Evolutionary conservation across 2,329 filamentous ascomycete species (phyloP), one percentile per base, ranked within the genome.

Genomic region (Bipolaris sorokiniana): DNA sequence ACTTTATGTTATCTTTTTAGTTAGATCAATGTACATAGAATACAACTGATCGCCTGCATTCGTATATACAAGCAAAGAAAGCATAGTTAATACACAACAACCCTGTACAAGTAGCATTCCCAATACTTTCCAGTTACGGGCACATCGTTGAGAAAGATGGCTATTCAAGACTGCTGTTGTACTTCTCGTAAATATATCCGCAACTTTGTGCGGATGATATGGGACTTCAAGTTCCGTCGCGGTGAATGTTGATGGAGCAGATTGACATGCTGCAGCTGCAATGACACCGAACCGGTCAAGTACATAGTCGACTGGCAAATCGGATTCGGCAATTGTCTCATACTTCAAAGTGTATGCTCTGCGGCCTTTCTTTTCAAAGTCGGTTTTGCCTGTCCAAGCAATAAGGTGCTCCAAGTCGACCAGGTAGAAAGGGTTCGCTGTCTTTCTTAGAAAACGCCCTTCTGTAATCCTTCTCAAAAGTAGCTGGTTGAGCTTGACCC

Each of bases 401-500:
- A 41, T 41, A 46, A 64, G 49, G 26, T 59, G 20, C 48, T 56
- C 33, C 13, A 59, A 31, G 37, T 66, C 51, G 18, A 56, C 22
- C 41, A 51, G 38, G 22, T 56, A 33, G 40, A 64, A 18, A 15
- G 53, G 51, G 40, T 64, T 63, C 5, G 34, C 23, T n/a, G 51
- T 33, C 15, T 28, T 48, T 48, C 48, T 55, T 10, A 54, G 36
- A 47, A 40, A 53, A 31, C 41, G 49, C 16, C 54, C 48, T 40
- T 56, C 40, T n/a, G 15, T n/a, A 31, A 64, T 60, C 15, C 58
- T 58, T 48, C 54, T 57, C 18, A 62, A 36, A 3, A 66, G 41
- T 10, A 62, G 51, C 33, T 62, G 51, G 42, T 66, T 64, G 7
- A 64, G 44, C 48, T 64, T 64, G 9, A 63, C 44, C n/a, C 2